A percentile compares a stretch with the other conserved stretches of the same genome.
Conservation (phyloP, 2,329 filamentous ascomycete species). For the Calonectria pteridis region DNA sequence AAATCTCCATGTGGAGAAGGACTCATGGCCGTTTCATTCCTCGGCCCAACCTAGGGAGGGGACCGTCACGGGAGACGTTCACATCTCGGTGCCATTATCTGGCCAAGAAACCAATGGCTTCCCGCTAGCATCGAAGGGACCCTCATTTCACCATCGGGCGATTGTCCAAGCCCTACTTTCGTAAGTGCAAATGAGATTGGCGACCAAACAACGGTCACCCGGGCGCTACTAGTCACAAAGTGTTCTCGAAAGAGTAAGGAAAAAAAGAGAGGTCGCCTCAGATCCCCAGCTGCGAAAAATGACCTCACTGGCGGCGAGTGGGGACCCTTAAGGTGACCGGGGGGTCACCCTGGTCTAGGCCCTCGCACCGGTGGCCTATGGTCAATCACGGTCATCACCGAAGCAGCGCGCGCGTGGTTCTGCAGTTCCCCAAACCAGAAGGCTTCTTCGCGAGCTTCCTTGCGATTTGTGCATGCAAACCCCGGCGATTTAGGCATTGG, state of each 20-base stretch:
- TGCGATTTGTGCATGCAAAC: background rate
- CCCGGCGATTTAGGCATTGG: background rate
- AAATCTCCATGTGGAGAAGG: constrained; percentile 11
- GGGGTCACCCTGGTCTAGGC: constrained; percentile 30
- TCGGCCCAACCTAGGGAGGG: background rate
- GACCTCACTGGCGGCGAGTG: constrained; percentile 36
- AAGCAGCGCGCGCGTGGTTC: constrained; percentile 25
- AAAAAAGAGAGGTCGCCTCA: background rate
- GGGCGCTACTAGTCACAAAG: background rate
- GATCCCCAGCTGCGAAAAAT: constrained; percentile 24
- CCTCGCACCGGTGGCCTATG: constrained; percentile 23
- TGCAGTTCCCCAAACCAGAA: constrained; percentile 24
- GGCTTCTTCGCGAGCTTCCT: constrained; percentile 32
- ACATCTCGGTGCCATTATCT: constrained; percentile 2
- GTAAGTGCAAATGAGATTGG: constrained; percentile 1
- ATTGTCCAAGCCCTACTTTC: background rate
- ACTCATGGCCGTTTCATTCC: background rate
- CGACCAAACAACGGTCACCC: constrained; percentile 1
- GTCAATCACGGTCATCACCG: constrained; percentile 40
- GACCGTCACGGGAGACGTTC: background rate
- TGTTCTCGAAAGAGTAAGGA: background rate
- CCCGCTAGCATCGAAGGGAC: background rate
- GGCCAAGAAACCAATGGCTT: background rate
- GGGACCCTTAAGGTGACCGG: constrained; percentile 20
- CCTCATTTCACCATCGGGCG: background rate